phyloP scores from a whole-genome alignment of 768 basidiomycete species.

The Lactarius hengduanensis region DNA sequence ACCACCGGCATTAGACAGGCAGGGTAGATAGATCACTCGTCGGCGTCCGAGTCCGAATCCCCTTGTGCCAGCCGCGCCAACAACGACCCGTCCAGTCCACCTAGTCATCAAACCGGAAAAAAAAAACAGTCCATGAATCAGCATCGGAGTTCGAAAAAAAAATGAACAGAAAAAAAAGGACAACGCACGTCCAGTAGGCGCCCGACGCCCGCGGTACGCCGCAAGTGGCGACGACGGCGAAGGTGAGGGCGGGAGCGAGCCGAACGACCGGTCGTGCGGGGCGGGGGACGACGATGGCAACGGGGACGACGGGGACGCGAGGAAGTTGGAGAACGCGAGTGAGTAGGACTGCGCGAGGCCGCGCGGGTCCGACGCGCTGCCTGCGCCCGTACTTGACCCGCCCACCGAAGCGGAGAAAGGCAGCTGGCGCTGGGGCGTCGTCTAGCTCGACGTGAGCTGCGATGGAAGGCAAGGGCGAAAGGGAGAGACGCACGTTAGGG shows the following conservation, averaged over 20 bases:
- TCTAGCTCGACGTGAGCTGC: constrained; percentile 8
- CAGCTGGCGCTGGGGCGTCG: constrained; percentile 28
- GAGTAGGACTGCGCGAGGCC: constrained; percentile 27
- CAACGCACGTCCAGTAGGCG: constrained; percentile 27
- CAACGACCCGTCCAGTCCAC: constrained; percentile 27
- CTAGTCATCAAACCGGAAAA: not conserved
- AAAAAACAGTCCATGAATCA: not conserved
- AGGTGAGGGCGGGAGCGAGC: constrained; percentile 27
- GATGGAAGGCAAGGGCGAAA: not conserved
- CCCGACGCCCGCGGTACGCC: constrained; percentile 29
- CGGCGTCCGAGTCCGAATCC: constrained; percentile 25
- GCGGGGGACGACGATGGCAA: not conserved
- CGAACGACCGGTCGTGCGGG: constrained; percentile 23
- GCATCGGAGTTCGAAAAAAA: not conserved
- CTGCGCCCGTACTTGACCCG: not conserved
- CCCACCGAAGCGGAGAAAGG: constrained; percentile 23
- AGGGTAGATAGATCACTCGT: constrained; percentile 4
- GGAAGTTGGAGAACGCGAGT: constrained; percentile 16
- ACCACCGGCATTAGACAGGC: not conserved
- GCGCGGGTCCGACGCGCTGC: constrained; percentile 25
- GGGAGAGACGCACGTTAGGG: constrained; percentile 19
- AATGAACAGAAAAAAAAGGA: not conserved
- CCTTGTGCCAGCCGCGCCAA: constrained; percentile 25
- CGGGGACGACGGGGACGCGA: not conserved
- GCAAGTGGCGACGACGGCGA: constrained; percentile 23